These are phyloP conservation scores for Pleurotus eryngii DNA, from an alignment of 768 basidiomycete species.

Conservation along the genomic window DNA sequence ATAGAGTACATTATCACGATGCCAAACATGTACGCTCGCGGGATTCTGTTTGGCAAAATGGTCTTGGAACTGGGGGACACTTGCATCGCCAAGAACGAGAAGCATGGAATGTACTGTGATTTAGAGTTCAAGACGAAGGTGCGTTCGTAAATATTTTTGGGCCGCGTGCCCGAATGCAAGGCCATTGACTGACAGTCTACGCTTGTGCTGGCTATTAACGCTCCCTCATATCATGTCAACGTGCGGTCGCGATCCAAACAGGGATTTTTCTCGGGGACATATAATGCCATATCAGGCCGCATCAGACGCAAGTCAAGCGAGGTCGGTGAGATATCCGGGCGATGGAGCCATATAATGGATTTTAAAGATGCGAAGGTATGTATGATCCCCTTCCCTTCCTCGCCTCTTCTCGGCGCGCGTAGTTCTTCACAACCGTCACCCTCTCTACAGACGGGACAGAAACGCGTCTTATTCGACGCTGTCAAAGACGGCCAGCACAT, in stretches of 20 bases:
- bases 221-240: background rate
- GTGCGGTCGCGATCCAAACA: constrained; percentile 21
- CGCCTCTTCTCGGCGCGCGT: too few relatives aligned
- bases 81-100: constrained; percentile 81
- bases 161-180: background rate
- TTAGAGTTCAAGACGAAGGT: constrained; percentile 99
- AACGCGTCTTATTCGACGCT: constrained; percentile 83
- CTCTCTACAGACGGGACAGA: constrained; percentile 69
- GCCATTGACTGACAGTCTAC: background rate
- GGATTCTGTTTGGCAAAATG: constrained; percentile 91
- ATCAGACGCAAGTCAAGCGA: constrained; percentile 63
- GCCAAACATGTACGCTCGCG: constrained; percentile 97
- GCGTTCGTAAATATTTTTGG: constrained; percentile 9
- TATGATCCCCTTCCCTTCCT: background rate
- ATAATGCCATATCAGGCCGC: constrained; percentile 85
- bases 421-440: too few relatives aligned
- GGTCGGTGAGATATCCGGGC: constrained; percentile 83
- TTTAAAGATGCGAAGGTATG: constrained; percentile 67
- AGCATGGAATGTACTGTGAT: constrained; percentile 70
- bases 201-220: too few relatives aligned
- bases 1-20: constrained; percentile 86
- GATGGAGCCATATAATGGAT: constrained; percentile 91
- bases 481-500: constrained; percentile 68
- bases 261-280: constrained; percentile 97
- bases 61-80: constrained; percentile 92